These are phyloP conservation scores for Russula griseocarnosa DNA, from an alignment of 768 basidiomycete genomes.

Conservation along the genomic window DNA sequence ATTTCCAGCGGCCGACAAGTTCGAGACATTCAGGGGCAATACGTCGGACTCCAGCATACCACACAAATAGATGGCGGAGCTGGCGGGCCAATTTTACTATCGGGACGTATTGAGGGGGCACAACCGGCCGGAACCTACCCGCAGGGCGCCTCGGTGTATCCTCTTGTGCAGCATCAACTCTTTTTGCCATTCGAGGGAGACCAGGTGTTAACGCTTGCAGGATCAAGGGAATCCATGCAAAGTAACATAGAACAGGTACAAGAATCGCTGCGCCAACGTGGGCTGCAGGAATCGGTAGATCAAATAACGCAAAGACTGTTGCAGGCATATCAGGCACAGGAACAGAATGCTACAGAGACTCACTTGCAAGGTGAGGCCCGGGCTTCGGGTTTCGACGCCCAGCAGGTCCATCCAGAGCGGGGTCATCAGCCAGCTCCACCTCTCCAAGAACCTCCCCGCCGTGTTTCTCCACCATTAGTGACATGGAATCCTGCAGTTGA, in stretches of 20 bases:
- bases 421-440: conserved; percentile 29
- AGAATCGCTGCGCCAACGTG: neutral
- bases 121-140: conserved; percentile 3
- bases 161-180: neutral
- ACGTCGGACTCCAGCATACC: neutral
- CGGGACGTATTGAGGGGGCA: neutral
- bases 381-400: conserved; percentile 30
- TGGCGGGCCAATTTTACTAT: neutral
- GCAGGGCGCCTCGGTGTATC: neutral
- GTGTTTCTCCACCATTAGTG: conserved; percentile 58
- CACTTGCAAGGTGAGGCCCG: conserved; percentile 25
- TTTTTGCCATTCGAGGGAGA: neutral
- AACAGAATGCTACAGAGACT: conserved; percentile 13
- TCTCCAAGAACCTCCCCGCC: conserved; percentile 39
- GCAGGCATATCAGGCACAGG: conserved; percentile 10
- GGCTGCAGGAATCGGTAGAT: neutral
- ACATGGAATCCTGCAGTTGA: conserved; percentile 80
- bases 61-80: neutral
- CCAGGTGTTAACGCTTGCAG: neutral
- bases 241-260: neutral
- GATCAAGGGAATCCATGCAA: neutral
- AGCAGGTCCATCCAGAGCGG: conserved; percentile 30
- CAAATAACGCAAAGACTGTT: conserved; percentile 5
- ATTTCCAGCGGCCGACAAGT: conserved; percentile 11
- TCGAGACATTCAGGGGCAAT: conserved; percentile 6